Conservation (phyloP, 2,329 filamentous ascomycete genomes). For the Xylaria sp. region DNA sequence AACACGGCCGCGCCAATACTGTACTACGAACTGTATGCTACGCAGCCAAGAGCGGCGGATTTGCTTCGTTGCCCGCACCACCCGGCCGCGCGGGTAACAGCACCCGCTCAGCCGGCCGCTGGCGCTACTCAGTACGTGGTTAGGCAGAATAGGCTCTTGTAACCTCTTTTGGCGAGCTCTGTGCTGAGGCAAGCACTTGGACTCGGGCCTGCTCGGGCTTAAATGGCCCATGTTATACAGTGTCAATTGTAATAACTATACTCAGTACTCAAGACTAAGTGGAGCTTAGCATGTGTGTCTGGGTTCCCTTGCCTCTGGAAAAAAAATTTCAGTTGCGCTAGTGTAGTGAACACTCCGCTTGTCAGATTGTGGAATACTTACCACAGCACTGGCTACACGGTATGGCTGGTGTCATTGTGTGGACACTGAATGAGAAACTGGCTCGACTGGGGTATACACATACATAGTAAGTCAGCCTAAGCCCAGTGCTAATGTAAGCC, state of each 20-base stretch:
- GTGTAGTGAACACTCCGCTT: conserved; percentile 9
- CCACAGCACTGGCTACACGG: conserved; percentile 3
- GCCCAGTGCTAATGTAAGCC: not conserved
- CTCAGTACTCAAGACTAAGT: conserved; percentile 3
- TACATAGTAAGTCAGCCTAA: not conserved
- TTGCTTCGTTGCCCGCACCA: conserved; percentile 21
- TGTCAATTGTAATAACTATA: not conserved
- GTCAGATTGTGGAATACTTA: conserved; percentile 18
- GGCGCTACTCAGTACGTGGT: conserved; percentile 21
- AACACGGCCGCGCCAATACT: not conserved
- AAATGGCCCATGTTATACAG: conserved; percentile 14
- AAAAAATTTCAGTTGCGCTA: conserved; percentile 11
- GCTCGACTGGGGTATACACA: not conserved
- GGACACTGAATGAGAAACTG: conserved; percentile 1
- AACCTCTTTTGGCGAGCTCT: conserved; percentile 7
- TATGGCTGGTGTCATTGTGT: not conserved
- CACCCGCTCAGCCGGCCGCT: conserved; percentile 32
- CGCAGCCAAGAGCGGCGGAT: not conserved
- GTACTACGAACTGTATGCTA: conserved; percentile 1
- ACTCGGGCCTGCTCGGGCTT: not conserved
- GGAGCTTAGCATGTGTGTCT: not conserved
- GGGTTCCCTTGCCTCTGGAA: too few species aligned
- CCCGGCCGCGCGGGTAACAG: conserved; percentile 33
- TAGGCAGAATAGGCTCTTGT: conserved; percentile 21
- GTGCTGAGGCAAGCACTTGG: not conserved